Evolutionary conservation across 2,329 filamentous ascomycete genomes (phyloP), one percentile per base, ranked within the genome.

Genomic region (Colletotrichum chrysophilum): DNA sequence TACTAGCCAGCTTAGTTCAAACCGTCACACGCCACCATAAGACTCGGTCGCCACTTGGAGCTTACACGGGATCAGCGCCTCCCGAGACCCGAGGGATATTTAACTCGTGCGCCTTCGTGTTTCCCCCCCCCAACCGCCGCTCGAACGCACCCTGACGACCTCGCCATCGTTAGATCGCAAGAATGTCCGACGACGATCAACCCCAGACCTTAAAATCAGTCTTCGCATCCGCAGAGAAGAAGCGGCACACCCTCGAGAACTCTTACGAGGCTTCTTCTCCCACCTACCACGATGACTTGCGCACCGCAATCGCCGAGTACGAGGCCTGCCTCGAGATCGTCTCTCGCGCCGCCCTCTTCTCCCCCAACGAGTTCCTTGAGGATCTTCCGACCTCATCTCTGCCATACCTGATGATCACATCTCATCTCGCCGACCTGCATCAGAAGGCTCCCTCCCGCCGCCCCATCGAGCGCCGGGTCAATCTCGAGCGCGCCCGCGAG

Each of bases 321-420:
- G 89, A 94, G 80, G 89, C 94, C 83, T 96, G 94, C 83, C 88
- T 94, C 74, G 87, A 91, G 75, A 91, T 94, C 71, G 91, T 95
- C 78, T 88, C 91, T 78, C 89, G 92, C 75, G 88, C 97, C 30
- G 93, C 94, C 1, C 88, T 99, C 69, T 98, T 98, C 89, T 98
- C 95, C 79, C 89, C 93, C 43, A 99, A 99, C 85, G 97, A 99
- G 84, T 90, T 91, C 1, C 85, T 96, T 52, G 97, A 99, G 77
- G 97, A 99, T 85, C 87, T 98, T 36, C 88, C 94, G 16, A 97
- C 96, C 2, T 89, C 90, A n/a, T 93, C 98, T 81, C 86, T 99
- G 36, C 95, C 95, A 86, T 98, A 96, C 83, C 90, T 99, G 76
- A 90, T 95, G 26, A 91, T 96, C 77, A 90, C 94, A 84, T 95